Evolutionary conservation across 1,284 basidiomycete genomes (phyloP), one percentile per base, ranked within the genome.

Genomic region (Taiwanofungus camphoratus): DNA sequence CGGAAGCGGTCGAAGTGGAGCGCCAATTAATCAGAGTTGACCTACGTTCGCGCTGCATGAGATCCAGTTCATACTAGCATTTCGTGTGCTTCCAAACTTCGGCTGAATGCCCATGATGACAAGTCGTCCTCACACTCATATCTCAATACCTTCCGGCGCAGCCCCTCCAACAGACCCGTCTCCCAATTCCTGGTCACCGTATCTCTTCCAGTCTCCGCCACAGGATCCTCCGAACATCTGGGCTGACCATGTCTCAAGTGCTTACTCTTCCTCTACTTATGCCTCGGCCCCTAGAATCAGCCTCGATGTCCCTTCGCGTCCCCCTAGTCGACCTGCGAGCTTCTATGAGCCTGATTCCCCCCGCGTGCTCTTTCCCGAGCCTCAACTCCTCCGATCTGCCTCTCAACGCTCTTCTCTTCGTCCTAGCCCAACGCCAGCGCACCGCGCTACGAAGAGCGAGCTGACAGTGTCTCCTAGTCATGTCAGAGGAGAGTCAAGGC

Each of bases 301-400:
- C 38, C 57, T 60, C 54, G 64, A 58, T 53, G 58, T 55, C n/a
- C 56, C 62, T n/a, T 47, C 55, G 13, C 61, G 59, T 34, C 59
- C 63, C 9, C 50, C 61, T 1, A 65, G 60, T 46, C 62, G 69
- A 31, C 51, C 69, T 0, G 47, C 60, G 31, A 76, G 72, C 49
- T 64, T 61, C n/a, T 56, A 68, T 18, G 62, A 67, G 27, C 45
- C 52, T 1, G 53, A 59, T 18, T 48, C 60, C 1, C 42, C 63
- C 15, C 51, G 52, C 15, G 52, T 72, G 6, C 46, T 66, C 3
- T 74, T 77, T 52, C 72, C 77, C 18, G 76, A 82, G 38, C 69
- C 78, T 2, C 70, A 73, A 44, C 52, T 80, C 18, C 64, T 71
- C 50, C 71, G 76, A 41, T 71, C 75, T 5, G 54, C 60, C 6